Evolutionary conservation across 169 alveolate genomes (phyloP).

Genomic region (Plasmodium vivax): DNA sequence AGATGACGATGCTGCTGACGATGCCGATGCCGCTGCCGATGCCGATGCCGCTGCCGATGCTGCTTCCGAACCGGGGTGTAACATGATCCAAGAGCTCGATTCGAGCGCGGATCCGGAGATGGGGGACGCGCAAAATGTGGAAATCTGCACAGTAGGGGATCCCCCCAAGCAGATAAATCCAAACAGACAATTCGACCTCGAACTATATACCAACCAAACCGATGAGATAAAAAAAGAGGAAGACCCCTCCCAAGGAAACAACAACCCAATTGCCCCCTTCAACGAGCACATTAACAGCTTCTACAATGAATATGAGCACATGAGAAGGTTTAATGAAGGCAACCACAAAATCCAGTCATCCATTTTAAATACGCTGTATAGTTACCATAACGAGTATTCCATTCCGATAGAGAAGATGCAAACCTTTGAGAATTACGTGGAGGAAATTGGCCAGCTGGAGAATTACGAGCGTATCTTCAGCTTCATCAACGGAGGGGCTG

Average conservation of each 20-base stretch:
- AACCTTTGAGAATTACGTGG: conserved; percentile 48
- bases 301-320: conserved; percentile 33
- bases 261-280: not conserved
- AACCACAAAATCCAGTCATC: conserved; percentile 6
- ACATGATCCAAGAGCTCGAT: not conserved
- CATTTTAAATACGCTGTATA: not conserved
- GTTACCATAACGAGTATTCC: conserved; percentile 26
- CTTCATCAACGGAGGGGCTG: not conserved
- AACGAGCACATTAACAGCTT: not conserved
- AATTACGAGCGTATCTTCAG: conserved; percentile 15
- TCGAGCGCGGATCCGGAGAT: not conserved
- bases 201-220: not conserved
- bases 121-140: not conserved
- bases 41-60: not conserved
- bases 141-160: not conserved
- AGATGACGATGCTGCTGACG: not conserved
- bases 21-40: not conserved
- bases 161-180: not conserved
- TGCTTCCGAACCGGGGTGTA: not conserved
- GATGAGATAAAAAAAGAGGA: not conserved
- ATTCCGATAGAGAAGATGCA: conserved; percentile 50
- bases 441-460: conserved; percentile 6
- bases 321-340: conserved; percentile 25
- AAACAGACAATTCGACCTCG: not conserved
- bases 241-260: not conserved